A percentile compares a stretch with the other conserved stretches of the same genome.
Conservation (phyloP, 2,329 filamentous ascomycete genomes). For the Ascochyta rabiei region DNA sequence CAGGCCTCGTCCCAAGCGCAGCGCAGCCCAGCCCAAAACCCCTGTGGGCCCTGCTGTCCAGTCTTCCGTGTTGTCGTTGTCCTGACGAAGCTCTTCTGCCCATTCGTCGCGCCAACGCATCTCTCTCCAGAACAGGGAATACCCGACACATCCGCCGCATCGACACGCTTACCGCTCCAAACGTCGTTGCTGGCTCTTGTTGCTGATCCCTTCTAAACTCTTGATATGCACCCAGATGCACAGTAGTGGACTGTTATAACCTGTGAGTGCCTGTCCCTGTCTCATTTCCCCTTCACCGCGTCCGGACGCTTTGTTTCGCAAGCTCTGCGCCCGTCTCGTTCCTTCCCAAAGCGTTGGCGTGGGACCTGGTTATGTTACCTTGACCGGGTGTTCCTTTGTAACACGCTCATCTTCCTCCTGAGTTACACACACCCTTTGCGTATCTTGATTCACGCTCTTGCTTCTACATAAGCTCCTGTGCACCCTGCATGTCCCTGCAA, state of each 20-base stretch:
- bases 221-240: slow-evolving; percentile 29
- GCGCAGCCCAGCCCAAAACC: slow-evolving; percentile 28
- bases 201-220: slow-evolving; percentile 33
- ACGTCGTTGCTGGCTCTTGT: slow-evolving; percentile 28
- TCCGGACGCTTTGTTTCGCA: slow-evolving; percentile 41
- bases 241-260: slow-evolving; percentile 30
- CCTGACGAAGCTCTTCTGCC: slow-evolving; percentile 27
- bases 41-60: slow-evolving; percentile 35
- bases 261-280: slow-evolving; percentile 41
- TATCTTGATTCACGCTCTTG: slow-evolving; percentile 21
- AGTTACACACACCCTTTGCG: slow-evolving; percentile 34
- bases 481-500: slow-evolving; percentile 23
- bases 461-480: slow-evolving; percentile 29
- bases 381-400: slow-evolving; percentile 45
- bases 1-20: background rate
- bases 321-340: slow-evolving; percentile 15
- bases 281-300: slow-evolving; percentile 39
- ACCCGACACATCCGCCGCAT: slow-evolving; percentile 41
- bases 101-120: slow-evolving; percentile 33
- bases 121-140: slow-evolving; percentile 35
- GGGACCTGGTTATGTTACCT: slow-evolving; percentile 39
- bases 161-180: slow-evolving; percentile 38
- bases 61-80: slow-evolving; percentile 24
- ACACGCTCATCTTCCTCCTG: slow-evolving; percentile 37
- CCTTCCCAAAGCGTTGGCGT: slow-evolving; percentile 42